These are phyloP conservation scores for cucumber (Cucumis sativus) DNA, from an alignment of 306 rosid species.

Conservation along the genomic window Cucumber_9930_V3 NC_026657.2:2662501-2663000, in stretches of 20 bases:
- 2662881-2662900: conserved; percentile 84
- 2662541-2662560: too few species aligned
- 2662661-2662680: too few species aligned
- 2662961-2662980: conserved; percentile 97
- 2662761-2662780: neutral
- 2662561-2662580: too few species aligned
- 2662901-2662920: conserved; percentile 88
- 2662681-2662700: too few species aligned
- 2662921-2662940: conserved; percentile 92
- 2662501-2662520: too few species aligned
- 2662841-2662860: conserved; percentile 92
- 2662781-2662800: neutral
- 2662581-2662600: too few species aligned
- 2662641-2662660: neutral
- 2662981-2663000: conserved; percentile 67
- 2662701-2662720: neutral
- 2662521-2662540: too few species aligned
- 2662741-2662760: neutral
- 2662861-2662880: conserved; percentile 89
- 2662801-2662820: conserved; percentile 9
- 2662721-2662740: neutral
- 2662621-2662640: too few species aligned
- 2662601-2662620: too few species aligned
- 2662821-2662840: conserved; percentile 54
- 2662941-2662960: conserved; percentile 94